Conservation (phyloP, 495 filamentous ascomycete genomes). For the Podospora pseudocomata region DNA sequence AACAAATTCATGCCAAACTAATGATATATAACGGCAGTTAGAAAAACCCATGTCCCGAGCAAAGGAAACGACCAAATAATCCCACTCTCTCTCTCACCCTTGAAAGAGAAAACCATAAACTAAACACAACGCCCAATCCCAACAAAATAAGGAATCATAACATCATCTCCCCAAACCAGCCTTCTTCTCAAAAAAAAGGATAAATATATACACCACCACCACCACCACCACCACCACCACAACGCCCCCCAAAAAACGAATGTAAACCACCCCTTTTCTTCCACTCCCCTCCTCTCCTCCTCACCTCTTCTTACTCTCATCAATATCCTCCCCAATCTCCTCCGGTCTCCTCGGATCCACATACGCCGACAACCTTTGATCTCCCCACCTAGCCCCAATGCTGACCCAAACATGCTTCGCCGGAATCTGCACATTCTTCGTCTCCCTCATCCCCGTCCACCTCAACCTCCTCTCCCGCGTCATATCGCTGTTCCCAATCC, state of each 20-base stretch:
- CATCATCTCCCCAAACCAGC: slow-evolving; percentile 10
- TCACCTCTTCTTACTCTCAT: slow-evolving; percentile 28
- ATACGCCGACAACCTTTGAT: slow-evolving; percentile 51
- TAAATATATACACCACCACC: slow-evolving; percentile 2
- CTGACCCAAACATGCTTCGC: slow-evolving; percentile 80
- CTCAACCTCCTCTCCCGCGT: slow-evolving; percentile 49
- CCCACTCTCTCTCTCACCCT: neutral
- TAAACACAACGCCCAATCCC: neutral
- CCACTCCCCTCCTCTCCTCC: neutral
- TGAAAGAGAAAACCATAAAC: neutral
- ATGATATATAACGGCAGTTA: neutral
- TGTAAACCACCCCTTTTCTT: neutral
- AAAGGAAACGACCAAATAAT: neutral
- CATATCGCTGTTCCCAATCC: slow-evolving; percentile 60
- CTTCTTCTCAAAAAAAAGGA: slow-evolving; percentile 5
- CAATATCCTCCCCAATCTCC: slow-evolving; percentile 47
- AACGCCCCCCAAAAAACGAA: neutral
- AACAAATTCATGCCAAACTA: neutral
- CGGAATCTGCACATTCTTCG: slow-evolving; percentile 52
- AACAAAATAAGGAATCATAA: slow-evolving; percentile 8
- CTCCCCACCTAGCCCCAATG: slow-evolving; percentile 72
- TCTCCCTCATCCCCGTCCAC: slow-evolving; percentile 67
- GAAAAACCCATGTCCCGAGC: neutral
- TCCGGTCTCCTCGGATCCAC: slow-evolving; percentile 50
- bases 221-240: neutral